Conservation (phyloP, 805 yeast species). For the Ogataea methanolica region DNA sequence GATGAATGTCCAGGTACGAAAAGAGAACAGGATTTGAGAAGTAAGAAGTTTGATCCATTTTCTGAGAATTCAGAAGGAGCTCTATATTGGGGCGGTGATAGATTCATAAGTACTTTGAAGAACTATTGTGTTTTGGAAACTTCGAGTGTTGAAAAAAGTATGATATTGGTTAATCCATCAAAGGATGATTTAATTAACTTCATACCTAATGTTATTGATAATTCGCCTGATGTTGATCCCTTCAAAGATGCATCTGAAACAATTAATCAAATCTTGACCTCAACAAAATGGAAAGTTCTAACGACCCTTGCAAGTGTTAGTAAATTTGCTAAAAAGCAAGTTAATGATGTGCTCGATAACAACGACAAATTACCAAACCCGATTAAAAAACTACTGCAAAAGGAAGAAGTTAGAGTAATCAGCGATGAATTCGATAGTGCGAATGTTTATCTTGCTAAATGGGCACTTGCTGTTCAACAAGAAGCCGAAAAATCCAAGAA, state of each 20-base stretch:
- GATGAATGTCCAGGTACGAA: constrained; percentile 75
- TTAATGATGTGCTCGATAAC: constrained; percentile 50
- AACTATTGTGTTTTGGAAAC: constrained; percentile 57
- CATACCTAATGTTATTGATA: constrained; percentile 38
- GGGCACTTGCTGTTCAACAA: constrained; percentile 93
- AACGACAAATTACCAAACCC: constrained; percentile 42
- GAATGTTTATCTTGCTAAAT: constrained; percentile 84
- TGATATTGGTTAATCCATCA: constrained; percentile 76
- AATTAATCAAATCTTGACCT: constrained; percentile 48
- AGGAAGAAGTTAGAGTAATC: constrained; percentile 75
- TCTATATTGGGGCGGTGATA: constrained; percentile 89
- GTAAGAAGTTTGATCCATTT: constrained; percentile 72
- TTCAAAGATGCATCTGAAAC: constrained; percentile 28
- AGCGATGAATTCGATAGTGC: constrained; percentile 94
- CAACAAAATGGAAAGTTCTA: constrained; percentile 82
- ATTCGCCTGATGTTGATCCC: constrained; percentile 28
- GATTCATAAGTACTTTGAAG: constrained; percentile 55
- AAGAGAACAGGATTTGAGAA: constrained; percentile 52
- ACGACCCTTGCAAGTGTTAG: constrained; percentile 81
- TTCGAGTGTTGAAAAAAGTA: constrained; percentile 67
- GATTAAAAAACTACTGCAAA: constrained; percentile 54
- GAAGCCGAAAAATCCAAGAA: constrained; percentile 69
- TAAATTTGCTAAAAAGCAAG: constrained; percentile 56
- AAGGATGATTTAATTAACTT: constrained; percentile 59
- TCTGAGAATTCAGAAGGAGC: constrained; percentile 42